Base-by-base conservation (phyloP, 768 basidiomycete species). In the Cantharellus cinnabarinus region DNA sequence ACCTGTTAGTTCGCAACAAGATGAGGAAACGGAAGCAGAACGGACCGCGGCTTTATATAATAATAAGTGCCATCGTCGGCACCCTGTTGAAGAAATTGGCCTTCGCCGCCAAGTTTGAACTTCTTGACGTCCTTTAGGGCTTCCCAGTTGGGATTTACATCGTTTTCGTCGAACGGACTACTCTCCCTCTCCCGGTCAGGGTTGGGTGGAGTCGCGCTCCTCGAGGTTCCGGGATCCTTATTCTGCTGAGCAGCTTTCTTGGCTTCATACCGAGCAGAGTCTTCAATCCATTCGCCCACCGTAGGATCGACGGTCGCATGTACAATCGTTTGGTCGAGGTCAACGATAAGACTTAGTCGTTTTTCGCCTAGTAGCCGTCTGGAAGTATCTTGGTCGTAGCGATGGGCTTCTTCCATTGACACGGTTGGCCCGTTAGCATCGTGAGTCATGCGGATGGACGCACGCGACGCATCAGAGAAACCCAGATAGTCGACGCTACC, bases 231-330 rank as follows among this genome's bases (percentile, higher is more conserved):
- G 41, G 50, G 29, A 4, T 34, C 44, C 50, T 50, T 71, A 72
- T 3, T 29, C 20, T 29, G 20, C 20, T 29, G 20, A 29, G 20
- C 20, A 29, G 72, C 68, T 60, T 79, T 79, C 55, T 75, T 74
- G 50, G 75, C 75, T 65, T 89, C 85, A 85, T 85, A 89, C 50
- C 77, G 78, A 66, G 83, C 80, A 29, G 87, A 87, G 64, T 90
- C 89, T 2, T 77, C 68, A 66, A 95, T 87, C 95, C 95, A 98
- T 68, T 97, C 94, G 40, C 90, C 93, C 1, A 98, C 89, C 0
- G 95, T 98, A 3, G 95, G 94, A 70, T 99, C 95, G 35, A 97
- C 93, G 0, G 94, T 97, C 4, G 95, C 94, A 67, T 99, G 95
- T 2, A 99, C 89, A 68, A 98, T 91, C 7, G 95, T 99, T 69